Conservation (phyloP, 331 rosid species). For the Arachis monticola region DNA sequence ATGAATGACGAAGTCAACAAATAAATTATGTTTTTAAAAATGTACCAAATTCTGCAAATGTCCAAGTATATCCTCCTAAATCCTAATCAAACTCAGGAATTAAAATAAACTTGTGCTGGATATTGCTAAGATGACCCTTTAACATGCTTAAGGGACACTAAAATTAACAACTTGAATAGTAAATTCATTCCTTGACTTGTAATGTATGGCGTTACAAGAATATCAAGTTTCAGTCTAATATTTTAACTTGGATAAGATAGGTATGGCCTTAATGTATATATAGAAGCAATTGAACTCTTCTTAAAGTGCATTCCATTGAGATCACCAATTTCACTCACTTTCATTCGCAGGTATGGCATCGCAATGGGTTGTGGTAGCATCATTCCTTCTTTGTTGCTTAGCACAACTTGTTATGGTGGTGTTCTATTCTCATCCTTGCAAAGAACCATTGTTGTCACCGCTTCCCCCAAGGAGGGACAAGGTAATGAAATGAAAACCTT, state of each 20-base stretch:
- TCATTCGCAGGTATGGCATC: conserved; percentile 50
- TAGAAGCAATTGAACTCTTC: conserved; percentile 29
- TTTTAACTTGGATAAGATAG: background rate
- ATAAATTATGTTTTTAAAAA: background rate
- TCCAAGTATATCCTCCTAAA: conserved; percentile 16
- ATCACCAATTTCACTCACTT: background rate
- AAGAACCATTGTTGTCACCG: conserved; percentile 52
- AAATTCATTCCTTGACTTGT: conserved; percentile 28
- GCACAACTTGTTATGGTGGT: conserved; percentile 47
- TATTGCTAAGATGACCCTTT: conserved; percentile 41
- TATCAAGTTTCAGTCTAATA: background rate
- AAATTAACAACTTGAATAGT: background rate
- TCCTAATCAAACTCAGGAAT: background rate
- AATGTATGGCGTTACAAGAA: conserved; percentile 1
- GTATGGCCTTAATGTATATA: conserved; percentile 35
- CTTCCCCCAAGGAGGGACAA: conserved; percentile 55
- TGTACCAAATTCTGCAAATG: conserved; percentile 25
- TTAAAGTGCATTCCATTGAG: conserved; percentile 24
- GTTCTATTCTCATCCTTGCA: conserved; percentile 55
- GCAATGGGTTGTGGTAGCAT: conserved; percentile 46
- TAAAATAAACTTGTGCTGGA: background rate
- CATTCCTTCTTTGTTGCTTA: conserved; percentile 52
- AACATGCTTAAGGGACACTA: conserved; percentile 46
- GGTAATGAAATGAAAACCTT: conserved; percentile 41
- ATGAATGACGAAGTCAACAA: conserved; percentile 34